These are phyloP conservation scores for Scutellaria minor DNA, from an alignment of 257 asterid genomes.

Conservation along the genomic window DNA sequence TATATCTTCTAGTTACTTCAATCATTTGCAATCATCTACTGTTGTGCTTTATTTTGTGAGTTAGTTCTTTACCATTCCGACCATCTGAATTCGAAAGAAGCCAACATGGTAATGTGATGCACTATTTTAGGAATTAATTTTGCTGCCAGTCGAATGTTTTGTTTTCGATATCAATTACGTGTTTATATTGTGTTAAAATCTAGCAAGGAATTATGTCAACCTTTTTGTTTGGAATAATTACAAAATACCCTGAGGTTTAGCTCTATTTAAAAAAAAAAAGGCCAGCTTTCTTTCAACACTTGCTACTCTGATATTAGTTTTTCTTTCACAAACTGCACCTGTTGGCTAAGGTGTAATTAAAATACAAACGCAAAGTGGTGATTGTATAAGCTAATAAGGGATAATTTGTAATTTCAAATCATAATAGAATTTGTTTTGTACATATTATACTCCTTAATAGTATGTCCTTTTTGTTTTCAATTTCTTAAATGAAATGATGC, in stretches of 20 bases:
- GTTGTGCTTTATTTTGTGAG: not conserved
- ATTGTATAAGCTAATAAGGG: no score
- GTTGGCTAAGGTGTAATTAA: no score
- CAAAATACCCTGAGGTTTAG: not conserved
- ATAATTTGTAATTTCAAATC: not conserved
- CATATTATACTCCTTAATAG: not conserved
- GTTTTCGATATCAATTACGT: not conserved
- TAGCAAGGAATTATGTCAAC: not conserved
- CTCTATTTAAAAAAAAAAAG: not conserved
- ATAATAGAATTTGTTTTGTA: not conserved
- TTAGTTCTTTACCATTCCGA: not conserved
- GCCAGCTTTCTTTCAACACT: no score
- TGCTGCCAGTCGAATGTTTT: not conserved
- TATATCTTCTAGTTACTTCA: no score
- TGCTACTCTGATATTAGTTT: not conserved
- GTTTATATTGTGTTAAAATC: not conserved
- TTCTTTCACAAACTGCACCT: no score
- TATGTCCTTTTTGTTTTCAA: not conserved
- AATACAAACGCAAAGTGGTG: no score
- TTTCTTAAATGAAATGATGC: conserved; percentile 3
- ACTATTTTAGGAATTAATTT: no score
- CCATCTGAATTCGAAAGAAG: conserved; percentile 2
- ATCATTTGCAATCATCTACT: no score
- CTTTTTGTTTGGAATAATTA: no score
- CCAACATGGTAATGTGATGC: not conserved